These are phyloP conservation scores for Lentinus tigrinus DNA, from an alignment of 768 basidiomycete genomes.

Conservation along the genomic window DNA sequence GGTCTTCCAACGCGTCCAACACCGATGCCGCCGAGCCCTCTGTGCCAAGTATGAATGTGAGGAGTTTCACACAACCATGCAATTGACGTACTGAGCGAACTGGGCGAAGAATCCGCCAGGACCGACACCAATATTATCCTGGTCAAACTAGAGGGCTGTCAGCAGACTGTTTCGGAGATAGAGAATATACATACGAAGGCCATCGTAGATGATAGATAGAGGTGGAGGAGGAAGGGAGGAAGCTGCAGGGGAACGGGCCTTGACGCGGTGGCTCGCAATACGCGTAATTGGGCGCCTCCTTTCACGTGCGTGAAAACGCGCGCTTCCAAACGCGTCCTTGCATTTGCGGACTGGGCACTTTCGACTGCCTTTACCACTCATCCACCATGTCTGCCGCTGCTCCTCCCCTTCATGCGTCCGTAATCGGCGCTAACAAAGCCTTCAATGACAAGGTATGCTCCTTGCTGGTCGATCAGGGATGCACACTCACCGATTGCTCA, in stretches of 20 bases:
- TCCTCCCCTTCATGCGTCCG: conserved; percentile 8
- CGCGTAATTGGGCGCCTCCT: conserved; percentile 9
- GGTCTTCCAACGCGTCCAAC: conserved; percentile 45
- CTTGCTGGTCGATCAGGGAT: not conserved
- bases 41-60: conserved; percentile 27
- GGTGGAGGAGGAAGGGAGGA: conserved; percentile 16
- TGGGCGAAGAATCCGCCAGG: conserved; percentile 66
- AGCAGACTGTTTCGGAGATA: not conserved
- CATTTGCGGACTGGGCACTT: conserved; percentile 1
- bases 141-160: conserved; percentile 35
- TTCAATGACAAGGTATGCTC: conserved; percentile 81
- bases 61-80: not conserved
- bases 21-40: conserved; percentile 55
- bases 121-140: conserved; percentile 41
- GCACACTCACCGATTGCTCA: conserved; percentile 39
- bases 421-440: conserved; percentile 34
- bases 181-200: conserved; percentile 34
- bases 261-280: conserved; percentile 3
- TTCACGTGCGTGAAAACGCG: not conserved
- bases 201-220: conserved; percentile 26
- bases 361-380: conserved; percentile 2
- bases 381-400: conserved; percentile 27
- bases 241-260: conserved; percentile 21
- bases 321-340: conserved; percentile 10
- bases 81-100: conserved; percentile 52